phyloP scores from a whole-genome alignment of 2,329 filamentous ascomycete species.

The Hymenoscyphus infarciens region DNA sequence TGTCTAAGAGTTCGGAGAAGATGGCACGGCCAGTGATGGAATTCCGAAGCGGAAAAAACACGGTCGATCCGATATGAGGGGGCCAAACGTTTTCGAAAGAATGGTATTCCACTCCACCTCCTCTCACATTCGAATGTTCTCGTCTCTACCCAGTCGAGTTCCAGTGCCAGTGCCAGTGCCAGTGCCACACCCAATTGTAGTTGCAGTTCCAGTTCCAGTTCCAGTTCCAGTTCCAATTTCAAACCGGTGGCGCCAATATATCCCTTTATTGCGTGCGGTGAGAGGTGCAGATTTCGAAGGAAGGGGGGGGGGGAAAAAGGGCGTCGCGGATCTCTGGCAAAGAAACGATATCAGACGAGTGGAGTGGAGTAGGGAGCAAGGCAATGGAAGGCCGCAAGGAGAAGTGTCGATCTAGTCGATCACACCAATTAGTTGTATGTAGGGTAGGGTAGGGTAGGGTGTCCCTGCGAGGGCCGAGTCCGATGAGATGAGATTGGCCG shows the following conservation, averaged over 20 bases:
- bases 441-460: neutral
- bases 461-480: neutral
- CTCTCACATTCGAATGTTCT: neutral
- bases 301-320: neutral
- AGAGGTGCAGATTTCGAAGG: neutral
- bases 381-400: neutral
- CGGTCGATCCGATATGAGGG: conserved; percentile 10
- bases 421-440: neutral
- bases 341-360: too few relatives aligned
- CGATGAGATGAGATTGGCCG: neutral
- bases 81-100: neutral
- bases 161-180: conserved; percentile 1
- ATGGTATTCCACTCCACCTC: neutral
- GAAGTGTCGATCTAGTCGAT: neutral
- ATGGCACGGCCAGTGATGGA: neutral
- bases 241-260: neutral
- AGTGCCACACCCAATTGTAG: neutral
- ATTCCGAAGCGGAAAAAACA: neutral
- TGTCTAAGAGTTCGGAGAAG: neutral
- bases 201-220: neutral
- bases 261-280: neutral
- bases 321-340: neutral
- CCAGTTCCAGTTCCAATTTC: neutral
- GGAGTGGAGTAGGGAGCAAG: neutral
- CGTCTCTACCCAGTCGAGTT: neutral